Conservation (phyloP, 148 eudicot genomes). For the Camellia sinensis region DNA sequence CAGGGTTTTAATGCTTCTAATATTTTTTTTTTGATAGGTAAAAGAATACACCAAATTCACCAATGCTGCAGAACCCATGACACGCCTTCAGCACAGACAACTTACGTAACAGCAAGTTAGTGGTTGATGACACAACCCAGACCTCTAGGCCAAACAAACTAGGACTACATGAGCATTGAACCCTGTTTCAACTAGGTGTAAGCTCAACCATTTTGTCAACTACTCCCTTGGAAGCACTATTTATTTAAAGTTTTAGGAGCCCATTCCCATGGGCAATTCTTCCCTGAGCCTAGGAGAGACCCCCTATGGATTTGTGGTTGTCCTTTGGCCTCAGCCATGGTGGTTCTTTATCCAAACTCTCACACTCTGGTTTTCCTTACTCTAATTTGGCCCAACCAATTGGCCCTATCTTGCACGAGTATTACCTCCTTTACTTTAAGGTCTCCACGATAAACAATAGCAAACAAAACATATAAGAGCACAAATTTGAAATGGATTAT, state of each 20-base stretch:
- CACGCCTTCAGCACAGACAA: background rate
- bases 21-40: background rate
- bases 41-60: background rate
- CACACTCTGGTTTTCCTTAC: background rate
- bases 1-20: background rate
- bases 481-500: background rate
- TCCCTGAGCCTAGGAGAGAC: background rate
- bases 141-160: background rate
- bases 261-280: background rate
- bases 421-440: background rate
- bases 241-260: background rate
- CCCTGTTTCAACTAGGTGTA: background rate
- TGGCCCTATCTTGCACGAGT: no score
- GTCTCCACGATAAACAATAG: background rate
- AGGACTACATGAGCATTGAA: background rate
- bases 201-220: background rate
- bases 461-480: background rate
- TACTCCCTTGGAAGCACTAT: background rate
- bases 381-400: background rate
- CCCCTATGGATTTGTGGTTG: background rate
- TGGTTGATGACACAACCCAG: background rate
- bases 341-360: background rate
- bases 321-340: background rate
- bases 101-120: slow-evolving; percentile 7
- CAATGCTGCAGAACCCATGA: background rate